Conservation (phyloP, 768 basidiomycete species). For the Mycena capillaripes region DNA sequence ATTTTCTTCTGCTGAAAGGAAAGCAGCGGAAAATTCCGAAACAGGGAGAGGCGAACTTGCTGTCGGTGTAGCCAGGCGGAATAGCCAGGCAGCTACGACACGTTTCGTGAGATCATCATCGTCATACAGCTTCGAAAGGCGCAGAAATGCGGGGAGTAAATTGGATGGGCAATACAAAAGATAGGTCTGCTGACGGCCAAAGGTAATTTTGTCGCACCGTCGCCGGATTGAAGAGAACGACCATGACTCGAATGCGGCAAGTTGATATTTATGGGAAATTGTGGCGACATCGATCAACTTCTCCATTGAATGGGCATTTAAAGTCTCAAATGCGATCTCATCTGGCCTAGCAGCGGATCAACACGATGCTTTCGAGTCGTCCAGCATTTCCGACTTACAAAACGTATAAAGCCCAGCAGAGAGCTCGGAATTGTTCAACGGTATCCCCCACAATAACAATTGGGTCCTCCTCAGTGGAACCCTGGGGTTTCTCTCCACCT, state of each 20-base stretch:
- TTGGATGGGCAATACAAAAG: background rate
- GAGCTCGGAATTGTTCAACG: background rate
- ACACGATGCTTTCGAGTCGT: background rate
- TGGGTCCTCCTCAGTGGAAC: conserved; percentile 2
- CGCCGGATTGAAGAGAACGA: conserved; percentile 11
- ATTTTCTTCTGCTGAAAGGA: conserved; percentile 3
- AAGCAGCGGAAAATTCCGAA: conserved; percentile 1
- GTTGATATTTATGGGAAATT: conserved; percentile 22
- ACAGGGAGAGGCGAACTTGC: background rate
- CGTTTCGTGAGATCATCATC: background rate
- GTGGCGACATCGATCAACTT: background rate
- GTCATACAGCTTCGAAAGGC: background rate
- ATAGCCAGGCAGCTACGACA: background rate
- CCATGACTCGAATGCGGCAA: conserved; percentile 16
- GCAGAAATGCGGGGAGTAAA: background rate
- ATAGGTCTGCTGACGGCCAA: background rate
- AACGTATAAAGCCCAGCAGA: conserved; percentile 23
- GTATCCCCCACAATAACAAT: conserved; percentile 19
- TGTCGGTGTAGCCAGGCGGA: background rate
- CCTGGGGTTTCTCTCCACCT: background rate
- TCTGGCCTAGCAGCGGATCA: background rate
- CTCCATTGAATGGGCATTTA: background rate
- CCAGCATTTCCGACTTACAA: background rate
- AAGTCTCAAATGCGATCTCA: background rate
- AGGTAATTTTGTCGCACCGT: background rate